These are phyloP conservation scores for Synchytrium microbalum DNA, from an alignment of 371 early-diverging fungal species.

Conservation along the genomic window DNA sequence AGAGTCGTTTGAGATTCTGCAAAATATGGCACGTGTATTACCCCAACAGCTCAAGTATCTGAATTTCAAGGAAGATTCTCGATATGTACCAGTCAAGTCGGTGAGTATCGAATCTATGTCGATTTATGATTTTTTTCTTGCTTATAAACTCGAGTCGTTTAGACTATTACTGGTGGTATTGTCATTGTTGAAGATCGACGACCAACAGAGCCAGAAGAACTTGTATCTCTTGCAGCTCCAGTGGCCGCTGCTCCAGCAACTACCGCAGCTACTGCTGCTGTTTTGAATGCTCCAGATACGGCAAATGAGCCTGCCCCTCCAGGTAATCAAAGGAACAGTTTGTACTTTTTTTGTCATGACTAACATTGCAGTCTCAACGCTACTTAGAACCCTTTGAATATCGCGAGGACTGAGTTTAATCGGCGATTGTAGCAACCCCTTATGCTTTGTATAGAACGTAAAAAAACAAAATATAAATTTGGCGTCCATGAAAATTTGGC, in stretches of 20 bases:
- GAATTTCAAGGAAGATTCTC: constrained; percentile 68
- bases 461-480: too few species aligned
- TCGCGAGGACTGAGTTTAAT: not conserved
- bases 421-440: not conserved
- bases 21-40: constrained; percentile 83
- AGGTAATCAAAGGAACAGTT: not conserved
- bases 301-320: not conserved
- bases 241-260: not conserved
- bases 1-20: constrained; percentile 59
- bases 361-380: not conserved
- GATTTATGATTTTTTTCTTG: not conserved
- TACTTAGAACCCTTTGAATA: constrained; percentile 5
- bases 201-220: constrained; percentile 44
- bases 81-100: constrained; percentile 84
- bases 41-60: constrained; percentile 81
- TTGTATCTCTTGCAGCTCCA: constrained; percentile 33
- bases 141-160: not conserved
- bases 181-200: constrained; percentile 56
- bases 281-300: too few species aligned
- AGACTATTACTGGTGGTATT: constrained; percentile 50
- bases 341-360: not conserved
- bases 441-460: not conserved
- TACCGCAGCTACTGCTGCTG: not conserved
- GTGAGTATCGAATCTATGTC: constrained; percentile 16
- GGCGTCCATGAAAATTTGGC: not conserved